Evolutionary conservation across 2,329 filamentous ascomycete species (phyloP).

Genomic region (Leptographium wingfieldii): DNA sequence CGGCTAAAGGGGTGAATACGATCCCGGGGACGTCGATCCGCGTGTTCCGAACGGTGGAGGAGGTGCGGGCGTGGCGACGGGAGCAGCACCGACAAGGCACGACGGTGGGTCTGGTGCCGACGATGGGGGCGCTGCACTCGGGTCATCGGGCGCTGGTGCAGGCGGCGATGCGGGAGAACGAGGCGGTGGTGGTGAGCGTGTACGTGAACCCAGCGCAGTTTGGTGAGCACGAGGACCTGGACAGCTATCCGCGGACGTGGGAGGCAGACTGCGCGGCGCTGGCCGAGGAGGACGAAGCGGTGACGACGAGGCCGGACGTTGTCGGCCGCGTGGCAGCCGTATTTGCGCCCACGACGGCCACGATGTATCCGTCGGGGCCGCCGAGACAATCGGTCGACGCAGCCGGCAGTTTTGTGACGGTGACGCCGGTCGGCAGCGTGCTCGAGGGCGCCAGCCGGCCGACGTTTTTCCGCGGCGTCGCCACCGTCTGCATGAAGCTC

Average conservation of each 20-base stretch:
- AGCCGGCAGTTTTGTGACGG: constrained; percentile 78
- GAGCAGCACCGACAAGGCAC: constrained; percentile 53
- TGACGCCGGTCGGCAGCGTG: constrained; percentile 70
- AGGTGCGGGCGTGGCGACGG: constrained; percentile 57
- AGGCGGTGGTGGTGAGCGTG: constrained; percentile 78
- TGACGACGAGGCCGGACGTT: constrained; percentile 34
- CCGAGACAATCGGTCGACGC: constrained; percentile 61
- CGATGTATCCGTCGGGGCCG: constrained; percentile 80
- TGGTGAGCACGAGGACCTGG: constrained; percentile 74
- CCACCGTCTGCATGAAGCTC: constrained; percentile 90
- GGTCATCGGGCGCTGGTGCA: constrained; percentile 82
- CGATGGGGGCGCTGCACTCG: constrained; percentile 93
- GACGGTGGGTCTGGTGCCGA: constrained; percentile 79
- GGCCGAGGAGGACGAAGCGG: constrained; percentile 53
- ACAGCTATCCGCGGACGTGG: constrained; percentile 85
- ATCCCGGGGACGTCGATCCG: constrained; percentile 48
- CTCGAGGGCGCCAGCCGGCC: constrained; percentile 78
- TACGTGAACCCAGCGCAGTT: constrained; percentile 98
- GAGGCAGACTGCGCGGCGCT: constrained; percentile 59
- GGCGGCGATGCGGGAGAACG: constrained; percentile 70
- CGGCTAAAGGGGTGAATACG: constrained; percentile 21
- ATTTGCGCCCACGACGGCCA: constrained; percentile 69
- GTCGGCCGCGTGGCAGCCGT: constrained; percentile 65
- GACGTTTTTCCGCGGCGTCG: constrained; percentile 92
- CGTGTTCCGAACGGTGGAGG: constrained; percentile 62